Evolutionary conservation across 2,329 filamentous ascomycete genomes (phyloP), one percentile per base, ranked within the genome.

Genomic region (Penicillium sp.): DNA sequence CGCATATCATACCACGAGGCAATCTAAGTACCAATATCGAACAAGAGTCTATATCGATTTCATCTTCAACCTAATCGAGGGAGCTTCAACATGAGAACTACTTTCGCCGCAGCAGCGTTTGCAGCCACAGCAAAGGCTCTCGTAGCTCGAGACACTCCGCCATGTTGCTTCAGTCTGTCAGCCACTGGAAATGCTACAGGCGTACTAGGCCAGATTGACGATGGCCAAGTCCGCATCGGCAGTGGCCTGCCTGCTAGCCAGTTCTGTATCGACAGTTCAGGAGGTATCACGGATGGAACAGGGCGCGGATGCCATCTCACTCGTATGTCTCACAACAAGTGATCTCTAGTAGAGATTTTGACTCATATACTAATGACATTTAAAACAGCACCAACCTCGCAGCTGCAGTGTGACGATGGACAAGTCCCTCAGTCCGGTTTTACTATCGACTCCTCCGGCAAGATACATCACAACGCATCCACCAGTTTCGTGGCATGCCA

Each of bases 251-350:
- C 71, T 4, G 65, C 76, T 47, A 77, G 77, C 14, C 74, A 77
- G 8, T 88, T 82, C 66, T 84, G 78, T 57, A 77, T 87, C 63
- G 74, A 79, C 60, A 74, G 75, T 16, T 77, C 77, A 52, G 79
- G 81, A 46, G 74, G 68, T 21, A 77, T 89, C 59, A 81, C 75
- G 18, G 85, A 88, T 65, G 68, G 72, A 48, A 75, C 76, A 48
- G 80, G 80, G 46, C 77, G 82, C 57, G 84, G 85, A 20, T 88
- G 86, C 65, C 84, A 86, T 69, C 73, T 87, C 65, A 87, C 85
- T 60, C 76, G 80, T 83, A 70, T 68, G 75, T 73, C 30, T 45
- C 30, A 35, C 11, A 14, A 35, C 30, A 14, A 5, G 16, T 33
- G 12, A 6, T 33, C 9, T 12, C 30, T 16, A 14, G 12, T 35